Conservation (phyloP, 192 early-diverging fungal genomes). For the Backusella sp. region DNA sequence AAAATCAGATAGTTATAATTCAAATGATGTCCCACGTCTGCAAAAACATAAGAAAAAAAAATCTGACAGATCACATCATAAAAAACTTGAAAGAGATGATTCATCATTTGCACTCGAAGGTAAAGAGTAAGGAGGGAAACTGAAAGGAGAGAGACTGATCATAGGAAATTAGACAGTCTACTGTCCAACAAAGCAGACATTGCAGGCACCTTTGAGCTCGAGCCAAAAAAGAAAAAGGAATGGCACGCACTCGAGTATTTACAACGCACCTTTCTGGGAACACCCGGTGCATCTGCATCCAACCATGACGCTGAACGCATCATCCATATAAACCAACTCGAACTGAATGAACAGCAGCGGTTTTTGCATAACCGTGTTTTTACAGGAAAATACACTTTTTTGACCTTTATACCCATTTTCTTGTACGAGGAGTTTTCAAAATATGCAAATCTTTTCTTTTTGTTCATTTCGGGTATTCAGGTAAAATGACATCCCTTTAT, state of each 20-base stretch:
- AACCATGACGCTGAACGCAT: constrained; percentile 47
- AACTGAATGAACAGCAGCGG: constrained; percentile 74
- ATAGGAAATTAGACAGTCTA: not conserved
- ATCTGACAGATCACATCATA: not conserved
- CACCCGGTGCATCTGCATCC: not conserved
- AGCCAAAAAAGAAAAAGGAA: not conserved
- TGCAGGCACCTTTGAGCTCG: not conserved
- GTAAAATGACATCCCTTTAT: constrained; percentile 43
- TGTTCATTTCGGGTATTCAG: constrained; percentile 96
- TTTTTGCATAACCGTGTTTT: constrained; percentile 92
- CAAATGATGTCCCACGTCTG: not conserved
- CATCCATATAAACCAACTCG: constrained; percentile 87
- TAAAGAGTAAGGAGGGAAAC: not conserved
- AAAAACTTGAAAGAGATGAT: not conserved
- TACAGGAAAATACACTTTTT: constrained; percentile 93
- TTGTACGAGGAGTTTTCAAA: constrained; percentile 97
- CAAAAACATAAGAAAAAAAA: not conserved
- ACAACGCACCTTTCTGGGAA: not conserved
- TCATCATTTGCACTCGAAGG: not conserved
- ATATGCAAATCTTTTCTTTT: constrained; percentile 99
- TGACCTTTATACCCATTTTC: constrained; percentile 95
- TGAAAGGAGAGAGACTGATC: not conserved
- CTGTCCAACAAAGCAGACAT: not conserved
- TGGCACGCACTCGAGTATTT: not conserved
- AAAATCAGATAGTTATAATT: not conserved